Base-by-base conservation (phyloP, 1,284 basidiomycete genomes). In the Puccinia brachypodii region DNA sequence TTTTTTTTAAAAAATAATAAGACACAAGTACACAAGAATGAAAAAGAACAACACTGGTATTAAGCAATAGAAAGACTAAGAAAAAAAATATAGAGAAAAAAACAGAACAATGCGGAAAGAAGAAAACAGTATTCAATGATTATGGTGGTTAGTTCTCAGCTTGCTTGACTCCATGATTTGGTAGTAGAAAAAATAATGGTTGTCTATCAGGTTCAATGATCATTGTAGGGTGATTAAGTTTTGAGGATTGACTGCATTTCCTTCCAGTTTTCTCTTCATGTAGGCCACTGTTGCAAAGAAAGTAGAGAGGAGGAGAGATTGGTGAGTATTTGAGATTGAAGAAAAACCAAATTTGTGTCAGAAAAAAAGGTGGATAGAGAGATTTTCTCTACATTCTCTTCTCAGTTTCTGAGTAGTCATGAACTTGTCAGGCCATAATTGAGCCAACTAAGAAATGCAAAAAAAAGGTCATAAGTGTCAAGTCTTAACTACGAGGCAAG, bases 351-450 rank as follows among this genome's bases (percentile, higher is more conserved):
- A 58, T 77, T 40, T 8, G 19, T 4, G 64, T 3, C 16, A 38
- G 19, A 16, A 28, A 14, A 28, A 8, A 44, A 31, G 44, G 13
- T 33, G 44, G 25, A 11, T 71, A 42, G 36, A 22, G n/a, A 28
- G 25, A 22, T 36, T 53, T 9, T 28, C 40, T 40, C 38, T 16
- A 81, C 80, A 47, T 76, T 75, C 73, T 50, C 73, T 25, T 50
- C 72, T 75, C 19, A 81, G 42, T 40, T 47, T 81, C 16, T 47
- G 33, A 8, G 80, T 81, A 14, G 72, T 81, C 80, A 81, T 81
- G 33, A 75, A 81, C 36, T 68, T 72, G 33, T 81, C 73, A 7
- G 80, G 80, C 80, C 80, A 81, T 66, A 81, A 66, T 36, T 56
- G 53, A 38, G 42, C 58, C 40, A 81, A 68, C 80, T 81, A 38